Evolutionary conservation across 352 stramenopile species (phyloP), one percentile per base, ranked within the genome.

Genomic region (Globisporangium barbulae): DNA sequence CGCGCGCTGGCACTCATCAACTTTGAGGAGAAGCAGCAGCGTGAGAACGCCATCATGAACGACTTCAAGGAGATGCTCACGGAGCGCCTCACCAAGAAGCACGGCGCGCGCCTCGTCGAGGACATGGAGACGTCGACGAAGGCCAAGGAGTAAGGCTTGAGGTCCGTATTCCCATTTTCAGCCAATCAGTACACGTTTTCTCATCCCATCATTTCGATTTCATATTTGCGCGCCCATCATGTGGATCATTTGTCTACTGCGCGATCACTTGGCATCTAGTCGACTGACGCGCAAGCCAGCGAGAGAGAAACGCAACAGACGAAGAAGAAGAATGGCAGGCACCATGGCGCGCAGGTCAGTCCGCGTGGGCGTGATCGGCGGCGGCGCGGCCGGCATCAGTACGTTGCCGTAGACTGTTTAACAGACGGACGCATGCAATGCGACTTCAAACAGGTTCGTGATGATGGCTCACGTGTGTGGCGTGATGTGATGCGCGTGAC

Each of bases 21-120:
- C 67, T 97, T 99, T 69, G 97, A 99, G 75, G 96, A 99, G 76
- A 98, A 99, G 74, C 95, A 99, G 73, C 96, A 99, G 81, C 97
- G 98, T 63, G 97, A 99, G 71, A 97, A 97, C 66, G 83, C 90
- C n/a, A 85, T 99, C 64, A 91, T 99, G 90, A 92, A 94, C 75
- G 95, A 99, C 74, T 99, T 99, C 73, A 89, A 97, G 65, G 83
- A 95, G 48, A 98, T 97, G 87, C 76, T 98, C 59, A 93, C 83
- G 25, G 83, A 91, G 50, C 72, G 87, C 1, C 77, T 95, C 21
- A 96, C 87, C 47, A 94, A 96, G 76, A 96, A 96, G 63, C 87
- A 96, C 72, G 87, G 87, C 55, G 77, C 87, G 66, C 79, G 85
- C 4, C 81, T 96, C 56, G 84, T 96, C 37, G 85, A 96, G 66